These are phyloP conservation scores for Datura wrightii DNA, from an alignment of 257 asterid genomes.

Conservation along the genomic window DNA sequence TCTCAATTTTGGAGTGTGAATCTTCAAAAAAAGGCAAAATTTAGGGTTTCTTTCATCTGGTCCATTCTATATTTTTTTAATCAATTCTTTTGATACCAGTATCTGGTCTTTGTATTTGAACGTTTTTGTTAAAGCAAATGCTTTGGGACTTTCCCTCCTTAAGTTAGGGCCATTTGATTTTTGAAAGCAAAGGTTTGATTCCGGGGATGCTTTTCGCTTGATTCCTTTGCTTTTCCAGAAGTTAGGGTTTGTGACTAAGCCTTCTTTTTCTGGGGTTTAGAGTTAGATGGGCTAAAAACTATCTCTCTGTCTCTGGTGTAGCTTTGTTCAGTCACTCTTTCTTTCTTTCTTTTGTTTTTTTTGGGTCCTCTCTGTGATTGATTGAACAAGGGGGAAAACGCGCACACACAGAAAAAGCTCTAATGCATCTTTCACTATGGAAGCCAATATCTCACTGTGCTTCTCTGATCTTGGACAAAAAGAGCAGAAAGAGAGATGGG, in stretches of 20 bases:
- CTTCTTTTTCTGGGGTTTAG: constrained; percentile 53
- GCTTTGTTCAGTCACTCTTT: constrained; percentile 42
- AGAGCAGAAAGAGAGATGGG: constrained; percentile 81
- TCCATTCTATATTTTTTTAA: constrained; percentile 25
- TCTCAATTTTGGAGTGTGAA: constrained; percentile 19
- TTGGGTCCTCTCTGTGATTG: constrained; percentile 41
- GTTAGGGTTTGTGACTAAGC: constrained; percentile 50
- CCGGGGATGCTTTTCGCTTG: constrained; percentile 65
- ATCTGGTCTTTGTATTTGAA: constrained; percentile 55
- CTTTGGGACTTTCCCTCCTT: constrained; percentile 59
- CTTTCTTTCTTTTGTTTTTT: constrained; percentile 10
- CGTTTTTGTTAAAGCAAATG: constrained; percentile 49
- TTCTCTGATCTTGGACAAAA: constrained; percentile 87
- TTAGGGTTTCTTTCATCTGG: constrained; percentile 67
- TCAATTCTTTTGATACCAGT: constrained; percentile 39
- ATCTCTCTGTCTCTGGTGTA: constrained; percentile 38
- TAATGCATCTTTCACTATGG: constrained; percentile 98
- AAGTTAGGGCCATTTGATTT: constrained; percentile 52
- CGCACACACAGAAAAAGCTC: constrained; percentile 39
- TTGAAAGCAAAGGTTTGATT: constrained; percentile 71
- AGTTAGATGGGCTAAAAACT: constrained; percentile 60
- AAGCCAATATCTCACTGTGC: constrained; percentile 98
- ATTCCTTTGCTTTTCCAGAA: constrained; percentile 69
- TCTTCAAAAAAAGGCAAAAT: constrained; percentile 41
- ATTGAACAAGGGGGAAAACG: not conserved